Percentiles rank a stretch among this genome's conserved stretches.
Conservation (phyloP, 2,329 filamentous ascomycete genomes). For the Ophiostoma quercus region DNA sequence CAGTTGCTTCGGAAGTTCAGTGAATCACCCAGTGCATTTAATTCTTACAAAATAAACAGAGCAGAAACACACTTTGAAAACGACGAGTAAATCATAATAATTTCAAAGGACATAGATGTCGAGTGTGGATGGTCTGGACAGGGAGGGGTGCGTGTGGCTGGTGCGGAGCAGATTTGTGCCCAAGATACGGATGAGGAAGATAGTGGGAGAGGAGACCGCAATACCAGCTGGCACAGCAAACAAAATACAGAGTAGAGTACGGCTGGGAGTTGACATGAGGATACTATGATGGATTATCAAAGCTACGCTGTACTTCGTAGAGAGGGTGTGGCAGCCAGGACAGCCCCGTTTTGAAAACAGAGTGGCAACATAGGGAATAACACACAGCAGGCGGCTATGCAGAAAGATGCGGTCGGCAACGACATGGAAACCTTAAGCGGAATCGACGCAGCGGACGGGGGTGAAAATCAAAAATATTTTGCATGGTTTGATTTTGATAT, state of each 20-base stretch:
- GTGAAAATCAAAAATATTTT: neutral
- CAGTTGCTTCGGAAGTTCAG: neutral
- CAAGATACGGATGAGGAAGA: neutral
- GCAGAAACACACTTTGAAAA: neutral
- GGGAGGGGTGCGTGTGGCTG: neutral
- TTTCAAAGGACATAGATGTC: neutral
- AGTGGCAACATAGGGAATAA: neutral
- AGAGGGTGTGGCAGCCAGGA: conserved; percentile 2
- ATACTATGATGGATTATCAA: neutral
- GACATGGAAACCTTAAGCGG: neutral
- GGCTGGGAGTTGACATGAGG: neutral
- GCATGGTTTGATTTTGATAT: neutral
- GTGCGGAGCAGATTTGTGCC: neutral
- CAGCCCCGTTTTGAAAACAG: conserved; percentile 5
- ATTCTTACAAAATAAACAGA: neutral
- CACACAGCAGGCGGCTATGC: neutral
- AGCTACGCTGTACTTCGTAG: neutral
- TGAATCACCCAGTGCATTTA: neutral
- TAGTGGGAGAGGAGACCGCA: neutral
- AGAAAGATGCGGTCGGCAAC: neutral
- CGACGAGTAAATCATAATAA: neutral
- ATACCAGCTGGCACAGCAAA: neutral
- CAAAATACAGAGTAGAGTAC: neutral
- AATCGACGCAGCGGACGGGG: neutral
- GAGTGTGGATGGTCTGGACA: neutral